Evolutionary conservation across 2,329 filamentous ascomycete genomes (phyloP).

Genomic region (Paracoccidioides brasiliensis): DNA sequence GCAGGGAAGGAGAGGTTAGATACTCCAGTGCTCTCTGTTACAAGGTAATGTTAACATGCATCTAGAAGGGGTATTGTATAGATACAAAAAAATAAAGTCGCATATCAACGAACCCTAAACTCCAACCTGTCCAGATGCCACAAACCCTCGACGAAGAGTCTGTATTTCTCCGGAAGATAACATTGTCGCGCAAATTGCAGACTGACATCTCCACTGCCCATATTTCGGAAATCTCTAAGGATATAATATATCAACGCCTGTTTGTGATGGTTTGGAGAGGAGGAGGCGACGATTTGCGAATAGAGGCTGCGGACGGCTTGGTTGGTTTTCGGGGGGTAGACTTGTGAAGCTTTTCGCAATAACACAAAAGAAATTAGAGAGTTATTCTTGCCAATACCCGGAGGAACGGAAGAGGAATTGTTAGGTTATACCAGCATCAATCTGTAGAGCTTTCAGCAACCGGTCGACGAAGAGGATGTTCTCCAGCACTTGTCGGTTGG

Average conservation of each 20-base stretch:
- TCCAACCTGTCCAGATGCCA: conserved; percentile 66
- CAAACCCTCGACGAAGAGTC: conserved; percentile 66
- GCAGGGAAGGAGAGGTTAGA: conserved; percentile 65
- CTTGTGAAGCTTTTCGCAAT: conserved; percentile 38
- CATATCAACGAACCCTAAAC: conserved; percentile 41
- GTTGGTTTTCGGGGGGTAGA: conserved; percentile 63
- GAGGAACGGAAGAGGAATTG: background rate
- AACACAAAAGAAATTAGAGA: conserved; percentile 2
- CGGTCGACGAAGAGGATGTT: conserved; percentile 69
- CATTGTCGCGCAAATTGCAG: conserved; percentile 47
- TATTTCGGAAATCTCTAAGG: conserved; percentile 56
- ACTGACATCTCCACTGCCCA: conserved; percentile 35
- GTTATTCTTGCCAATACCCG: conserved; percentile 4
- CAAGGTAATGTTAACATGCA: background rate
- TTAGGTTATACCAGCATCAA: conserved; percentile 49
- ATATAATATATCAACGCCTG: conserved; percentile 75
- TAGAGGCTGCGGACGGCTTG: conserved; percentile 56
- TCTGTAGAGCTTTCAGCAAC: conserved; percentile 55
- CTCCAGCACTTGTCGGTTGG: conserved; percentile 53
- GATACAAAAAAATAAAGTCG: background rate
- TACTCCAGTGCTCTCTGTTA: conserved; percentile 54
- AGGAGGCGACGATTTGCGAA: conserved; percentile 51
- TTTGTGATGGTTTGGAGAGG: conserved; percentile 60
- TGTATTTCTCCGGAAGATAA: conserved; percentile 61
- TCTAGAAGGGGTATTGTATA: conserved; percentile 7